Evolutionary conservation across 148 eudicot genomes (phyloP), one percentile per base, ranked within the genome.

Genomic region (Amaranthus cruentus): DNA sequence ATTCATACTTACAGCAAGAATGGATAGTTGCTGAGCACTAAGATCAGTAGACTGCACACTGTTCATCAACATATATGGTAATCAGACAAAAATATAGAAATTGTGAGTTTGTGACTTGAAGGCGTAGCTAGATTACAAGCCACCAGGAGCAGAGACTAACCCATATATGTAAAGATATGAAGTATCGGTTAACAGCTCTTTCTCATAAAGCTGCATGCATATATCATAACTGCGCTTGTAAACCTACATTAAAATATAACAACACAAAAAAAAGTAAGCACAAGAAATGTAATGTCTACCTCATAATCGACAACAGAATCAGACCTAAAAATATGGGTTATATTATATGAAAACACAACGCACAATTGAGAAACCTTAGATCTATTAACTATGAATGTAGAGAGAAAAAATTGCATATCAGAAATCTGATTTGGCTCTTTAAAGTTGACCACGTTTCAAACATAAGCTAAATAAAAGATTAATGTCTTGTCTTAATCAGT

Each of bases 161-260:
- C 99, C 97, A 77, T 95, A 95, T 82, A 92, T 81, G 79, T 85
- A 69, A 69, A 86, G 96, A 79, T 88, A 90, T 62, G 99, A 91
- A 71, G 80, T 83, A 51, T 95, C 97, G 12, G 94, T 90, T 72
- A 90, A 71, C 43, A 95, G 80, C 81, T 92, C 99, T 85, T 92
- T 95, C 66, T 95, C 92, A 77, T 95, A 95, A 70, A 95, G 88
- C 75, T 88, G 97, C 85, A 87, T 82, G 81, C 97, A 91, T 77
- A 92, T 52, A 75, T 91, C 92, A 81, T 84, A 87, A 85, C 99
- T 92, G 73, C 96, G 88, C 80, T 86, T 72, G 81, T 92, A 92
- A 55, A 95, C 99, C 98, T 95, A 87, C 49, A 49, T 77, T 28
- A 63, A 15, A 38, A 74, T 18, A 78, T 73, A 11, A 14, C 49